Percentiles rank a stretch among this genome's conserved stretches.
phyloP scores from a whole-genome alignment of 2,329 filamentous ascomycete species.

The Penicillium rolfsii region DNA sequence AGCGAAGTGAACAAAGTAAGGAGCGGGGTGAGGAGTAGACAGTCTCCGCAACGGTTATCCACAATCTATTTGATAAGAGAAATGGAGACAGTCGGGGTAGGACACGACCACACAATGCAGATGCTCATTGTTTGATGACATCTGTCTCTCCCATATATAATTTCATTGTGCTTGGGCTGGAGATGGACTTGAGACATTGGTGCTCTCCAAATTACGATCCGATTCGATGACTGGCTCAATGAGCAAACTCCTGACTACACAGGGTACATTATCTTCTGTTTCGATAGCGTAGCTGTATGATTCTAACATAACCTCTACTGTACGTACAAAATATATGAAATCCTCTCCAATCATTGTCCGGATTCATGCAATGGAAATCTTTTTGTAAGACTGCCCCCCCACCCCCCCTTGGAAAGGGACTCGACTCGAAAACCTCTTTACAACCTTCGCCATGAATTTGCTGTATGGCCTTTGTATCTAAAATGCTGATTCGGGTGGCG shows the following conservation, averaged over 20 bases:
- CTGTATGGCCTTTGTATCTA: constrained; percentile 11
- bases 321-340: no score
- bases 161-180: background rate
- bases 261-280: background rate
- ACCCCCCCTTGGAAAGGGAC: background rate
- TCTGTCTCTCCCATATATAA: background rate
- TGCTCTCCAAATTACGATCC: background rate
- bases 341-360: no score
- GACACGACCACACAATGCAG: background rate
- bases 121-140: background rate
- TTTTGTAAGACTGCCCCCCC: no score
- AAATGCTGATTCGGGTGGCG: constrained; percentile 12
- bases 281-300: background rate
- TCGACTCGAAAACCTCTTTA: background rate
- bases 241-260: background rate
- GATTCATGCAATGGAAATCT: no score
- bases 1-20: background rate
- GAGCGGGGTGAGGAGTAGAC: constrained; percentile 21
- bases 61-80: constrained; percentile 22
- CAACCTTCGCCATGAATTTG: background rate
- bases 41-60: constrained; percentile 14
- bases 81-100: constrained; percentile 17
- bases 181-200: background rate
- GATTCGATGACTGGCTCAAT: background rate
- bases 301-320: background rate